Percentiles rank a stretch among this genome's conserved stretches.
Conservation (phyloP, 352 stramenopile species). For the Phytopythium vexans region DNA sequence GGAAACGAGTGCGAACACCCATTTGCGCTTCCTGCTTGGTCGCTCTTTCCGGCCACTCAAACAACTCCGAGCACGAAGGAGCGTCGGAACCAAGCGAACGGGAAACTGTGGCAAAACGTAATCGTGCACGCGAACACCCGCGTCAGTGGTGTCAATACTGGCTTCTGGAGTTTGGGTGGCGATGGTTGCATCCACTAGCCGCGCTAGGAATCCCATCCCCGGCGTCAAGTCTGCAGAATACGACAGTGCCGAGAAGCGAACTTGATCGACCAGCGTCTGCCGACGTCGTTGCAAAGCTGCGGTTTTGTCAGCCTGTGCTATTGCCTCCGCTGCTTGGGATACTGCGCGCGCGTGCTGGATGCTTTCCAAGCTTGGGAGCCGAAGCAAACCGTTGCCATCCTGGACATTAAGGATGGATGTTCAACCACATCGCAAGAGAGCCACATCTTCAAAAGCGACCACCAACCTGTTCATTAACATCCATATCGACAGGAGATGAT, state of each 20-base stretch:
- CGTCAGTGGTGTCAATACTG: background rate
- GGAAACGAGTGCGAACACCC: too few relatives aligned
- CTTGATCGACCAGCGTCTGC: constrained; percentile 32
- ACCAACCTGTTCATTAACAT: background rate
- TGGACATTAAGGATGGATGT: background rate
- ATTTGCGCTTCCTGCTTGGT: too few relatives aligned
- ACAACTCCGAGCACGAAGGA: constrained; percentile 13
- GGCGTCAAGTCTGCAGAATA: constrained; percentile 3
- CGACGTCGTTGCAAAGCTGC: constrained; percentile 18
- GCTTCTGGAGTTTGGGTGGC: background rate
- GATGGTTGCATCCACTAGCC: constrained; percentile 17
- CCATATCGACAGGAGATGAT: background rate
- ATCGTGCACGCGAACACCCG: constrained; percentile 2
- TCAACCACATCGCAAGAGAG: background rate
- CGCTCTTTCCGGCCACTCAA: too few relatives aligned
- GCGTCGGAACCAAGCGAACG: constrained; percentile 19
- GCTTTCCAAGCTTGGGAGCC: background rate
- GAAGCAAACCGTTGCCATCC: background rate
- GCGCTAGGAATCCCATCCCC: constrained; percentile 47
- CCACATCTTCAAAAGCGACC: background rate
- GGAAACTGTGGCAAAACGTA: constrained; percentile 21
- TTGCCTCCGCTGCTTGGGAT: too few relatives aligned
- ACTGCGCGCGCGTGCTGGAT: too few relatives aligned
- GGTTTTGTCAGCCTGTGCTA: background rate
- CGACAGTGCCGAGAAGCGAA: constrained; percentile 26